These are phyloP conservation scores for Penicillium sp. DNA, from an alignment of 2,329 filamentous ascomycete species.

Conservation along the genomic window DNA sequence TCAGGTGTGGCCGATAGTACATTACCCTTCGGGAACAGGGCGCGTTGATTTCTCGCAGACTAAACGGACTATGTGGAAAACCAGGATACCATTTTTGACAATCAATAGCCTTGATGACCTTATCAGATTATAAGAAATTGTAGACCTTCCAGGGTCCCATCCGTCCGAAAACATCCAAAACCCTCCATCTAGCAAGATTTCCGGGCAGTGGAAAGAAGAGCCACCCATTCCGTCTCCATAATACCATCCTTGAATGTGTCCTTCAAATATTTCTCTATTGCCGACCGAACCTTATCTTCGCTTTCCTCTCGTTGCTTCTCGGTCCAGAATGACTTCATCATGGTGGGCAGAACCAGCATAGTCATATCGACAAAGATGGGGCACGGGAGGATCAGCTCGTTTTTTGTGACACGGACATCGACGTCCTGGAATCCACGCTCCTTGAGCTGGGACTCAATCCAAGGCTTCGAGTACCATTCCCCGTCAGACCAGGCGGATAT, in stretches of 20 bases:
- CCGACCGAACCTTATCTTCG: constrained; percentile 21
- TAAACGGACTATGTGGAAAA: constrained; percentile 26
- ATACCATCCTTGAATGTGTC: constrained; percentile 25
- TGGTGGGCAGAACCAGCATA: constrained; percentile 20
- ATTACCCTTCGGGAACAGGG: constrained; percentile 25
- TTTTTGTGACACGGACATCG: constrained; percentile 19
- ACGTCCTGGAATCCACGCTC: constrained; percentile 27
- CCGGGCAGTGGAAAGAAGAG: constrained; percentile 32
- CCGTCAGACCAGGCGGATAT: constrained; percentile 13
- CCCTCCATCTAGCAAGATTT: constrained; percentile 22
- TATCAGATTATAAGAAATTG: constrained; percentile 5
- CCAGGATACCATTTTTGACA: constrained; percentile 28
- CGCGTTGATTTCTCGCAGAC: constrained; percentile 27
- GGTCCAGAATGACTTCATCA: constrained; percentile 31
- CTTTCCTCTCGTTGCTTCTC: constrained; percentile 27
- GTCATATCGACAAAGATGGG: constrained; percentile 24
- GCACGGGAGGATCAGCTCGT: constrained; percentile 13
- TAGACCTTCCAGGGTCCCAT: not conserved
- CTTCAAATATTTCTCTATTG: constrained; percentile 26
- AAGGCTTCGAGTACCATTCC: constrained; percentile 26
- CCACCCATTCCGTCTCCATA: constrained; percentile 27
- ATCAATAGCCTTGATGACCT: constrained; percentile 29
- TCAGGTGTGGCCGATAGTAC: constrained; percentile 27
- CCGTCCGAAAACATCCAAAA: not conserved
- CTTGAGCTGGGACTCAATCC: constrained; percentile 24